Evolutionary conservation across 2,329 filamentous ascomycete species (phyloP).

Genomic region (Trichothecium roseum): DNA sequence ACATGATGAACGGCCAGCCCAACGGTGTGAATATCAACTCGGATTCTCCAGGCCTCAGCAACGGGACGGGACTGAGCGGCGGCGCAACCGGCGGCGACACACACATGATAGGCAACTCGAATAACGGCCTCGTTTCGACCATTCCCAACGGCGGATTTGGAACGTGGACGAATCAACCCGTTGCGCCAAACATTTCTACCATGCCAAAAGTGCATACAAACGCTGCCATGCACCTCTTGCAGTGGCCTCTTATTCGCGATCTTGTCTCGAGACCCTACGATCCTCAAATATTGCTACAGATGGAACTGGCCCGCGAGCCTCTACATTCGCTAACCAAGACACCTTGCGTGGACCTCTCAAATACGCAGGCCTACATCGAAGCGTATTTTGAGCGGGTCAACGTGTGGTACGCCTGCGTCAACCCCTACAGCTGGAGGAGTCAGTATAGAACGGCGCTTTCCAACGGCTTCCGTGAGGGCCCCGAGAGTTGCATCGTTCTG

Average conservation of each 20-base stretch:
- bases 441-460: conserved; percentile 68
- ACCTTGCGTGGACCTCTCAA: conserved; percentile 60
- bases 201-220: conserved; percentile 83
- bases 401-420: conserved; percentile 78
- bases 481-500: conserved; percentile 73
- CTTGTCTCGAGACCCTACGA: conserved; percentile 69
- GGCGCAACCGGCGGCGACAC: no score
- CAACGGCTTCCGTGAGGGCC: conserved; percentile 66
- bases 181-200: conserved; percentile 60
- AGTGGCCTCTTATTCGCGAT: conserved; percentile 72
- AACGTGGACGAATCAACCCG: conserved; percentile 52
- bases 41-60: conserved; percentile 55
- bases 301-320: conserved; percentile 73
- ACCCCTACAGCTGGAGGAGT: conserved; percentile 68
- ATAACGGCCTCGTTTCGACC: conserved; percentile 38
- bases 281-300: conserved; percentile 68
- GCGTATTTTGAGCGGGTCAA: conserved; percentile 76
- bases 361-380: conserved; percentile 64
- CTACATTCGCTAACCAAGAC: conserved; percentile 55
- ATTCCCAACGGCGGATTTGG: conserved; percentile 57
- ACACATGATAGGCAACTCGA: conserved; percentile 32
- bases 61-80: conserved; percentile 48
- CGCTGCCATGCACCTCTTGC: conserved; percentile 65
- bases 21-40: conserved; percentile 47
- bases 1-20: conserved; percentile 38